These are phyloP conservation scores for Macrocybe gigantea DNA, from an alignment of 768 basidiomycete species.

Conservation along the genomic window DNA sequence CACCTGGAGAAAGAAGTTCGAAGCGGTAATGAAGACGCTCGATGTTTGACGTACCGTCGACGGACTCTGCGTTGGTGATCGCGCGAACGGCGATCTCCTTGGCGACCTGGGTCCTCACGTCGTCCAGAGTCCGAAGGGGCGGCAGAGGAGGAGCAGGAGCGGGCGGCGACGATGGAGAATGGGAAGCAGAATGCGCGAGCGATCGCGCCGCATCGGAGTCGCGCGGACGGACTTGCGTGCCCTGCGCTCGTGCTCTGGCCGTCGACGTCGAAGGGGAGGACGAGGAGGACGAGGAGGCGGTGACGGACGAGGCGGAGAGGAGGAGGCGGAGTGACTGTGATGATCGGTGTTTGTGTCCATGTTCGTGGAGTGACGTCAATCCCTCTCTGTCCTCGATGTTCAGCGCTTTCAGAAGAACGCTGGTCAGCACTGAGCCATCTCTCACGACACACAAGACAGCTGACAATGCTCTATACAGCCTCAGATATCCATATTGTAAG, in stretches of 20 bases:
- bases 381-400: constrained; percentile 20
- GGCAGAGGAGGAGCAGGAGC: constrained; percentile 1
- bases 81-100: constrained; percentile 49
- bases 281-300: background rate
- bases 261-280: constrained; percentile 6
- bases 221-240: too few species aligned
- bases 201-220: background rate
- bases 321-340: background rate
- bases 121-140: constrained; percentile 47
- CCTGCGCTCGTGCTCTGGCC: too few species aligned
- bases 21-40: background rate
- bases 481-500: constrained; percentile 65
- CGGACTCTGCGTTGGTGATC: constrained; percentile 39
- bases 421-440: constrained; percentile 18
- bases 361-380: background rate
- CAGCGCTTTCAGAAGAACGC: constrained; percentile 28
- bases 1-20: constrained; percentile 20
- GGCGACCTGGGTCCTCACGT: constrained; percentile 55
- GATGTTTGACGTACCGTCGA: constrained; percentile 34
- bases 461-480: constrained; percentile 25
- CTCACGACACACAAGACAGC: background rate
- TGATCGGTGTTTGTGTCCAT: background rate
- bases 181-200: background rate
- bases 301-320: background rate
- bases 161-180: background rate